These are phyloP conservation scores for Cucurbita ficifolia DNA, from an alignment of 306 rosid genomes.

Conservation along the genomic window DNA sequence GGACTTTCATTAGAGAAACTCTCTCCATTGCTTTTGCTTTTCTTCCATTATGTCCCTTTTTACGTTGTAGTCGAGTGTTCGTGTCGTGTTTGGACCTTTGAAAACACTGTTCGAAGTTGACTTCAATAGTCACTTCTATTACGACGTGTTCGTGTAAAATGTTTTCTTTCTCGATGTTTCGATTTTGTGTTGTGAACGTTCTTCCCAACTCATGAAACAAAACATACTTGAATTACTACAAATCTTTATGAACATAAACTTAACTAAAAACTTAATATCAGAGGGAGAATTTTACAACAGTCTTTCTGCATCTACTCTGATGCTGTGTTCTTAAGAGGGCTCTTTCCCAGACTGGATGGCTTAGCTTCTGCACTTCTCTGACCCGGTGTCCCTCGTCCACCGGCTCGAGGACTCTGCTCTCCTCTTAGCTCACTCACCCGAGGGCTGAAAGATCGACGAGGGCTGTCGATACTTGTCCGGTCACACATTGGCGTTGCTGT, in stretches of 20 bases:
- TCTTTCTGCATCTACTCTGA: slow-evolving; percentile 18
- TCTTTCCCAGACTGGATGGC: slow-evolving; percentile 44
- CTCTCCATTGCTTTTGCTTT: slow-evolving; percentile 7
- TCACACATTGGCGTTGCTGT: slow-evolving; percentile 49
- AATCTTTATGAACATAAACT: slow-evolving; percentile 3
- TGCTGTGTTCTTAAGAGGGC: slow-evolving; percentile 35
- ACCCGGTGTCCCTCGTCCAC: slow-evolving; percentile 40
- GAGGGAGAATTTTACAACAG: neutral
- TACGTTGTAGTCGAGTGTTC: neutral
- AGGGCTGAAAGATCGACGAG: slow-evolving; percentile 34
- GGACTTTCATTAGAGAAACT: neutral
- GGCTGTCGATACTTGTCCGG: slow-evolving; percentile 35
- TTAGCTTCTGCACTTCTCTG: slow-evolving; percentile 41
- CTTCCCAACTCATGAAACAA: neutral
- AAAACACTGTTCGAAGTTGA: neutral
- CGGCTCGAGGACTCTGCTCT: slow-evolving; percentile 55
- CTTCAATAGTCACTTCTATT: neutral
- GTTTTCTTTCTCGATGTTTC: neutral
- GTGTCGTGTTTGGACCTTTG: neutral
- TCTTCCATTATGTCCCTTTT: neutral
- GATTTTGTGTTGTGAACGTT: neutral
- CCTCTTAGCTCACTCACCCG: slow-evolving; percentile 39
- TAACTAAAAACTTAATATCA: slow-evolving; percentile 12
- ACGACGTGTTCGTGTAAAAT: neutral
- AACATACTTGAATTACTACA: neutral